phyloP scores from a whole-genome alignment of 2,329 filamentous ascomycete species.

The Diaporthe eres region DNA sequence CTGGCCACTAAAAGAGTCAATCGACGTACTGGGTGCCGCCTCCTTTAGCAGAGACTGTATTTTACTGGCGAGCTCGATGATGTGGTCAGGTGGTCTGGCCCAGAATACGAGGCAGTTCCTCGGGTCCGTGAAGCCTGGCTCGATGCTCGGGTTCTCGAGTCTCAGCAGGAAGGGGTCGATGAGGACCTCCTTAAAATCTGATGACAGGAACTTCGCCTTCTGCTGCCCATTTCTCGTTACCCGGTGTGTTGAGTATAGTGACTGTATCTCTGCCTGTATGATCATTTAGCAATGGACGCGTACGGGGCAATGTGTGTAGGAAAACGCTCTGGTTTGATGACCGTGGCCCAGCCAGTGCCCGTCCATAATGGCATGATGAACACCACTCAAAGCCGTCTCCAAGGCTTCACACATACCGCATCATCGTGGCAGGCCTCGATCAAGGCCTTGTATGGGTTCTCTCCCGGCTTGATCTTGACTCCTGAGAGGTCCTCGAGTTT shows the following conservation, averaged over 20 bases:
- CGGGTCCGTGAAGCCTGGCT: conserved; percentile 80
- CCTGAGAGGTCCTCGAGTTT: conserved; percentile 70
- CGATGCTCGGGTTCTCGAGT: conserved; percentile 73
- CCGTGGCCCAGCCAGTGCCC: background rate
- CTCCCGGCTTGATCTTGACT: conserved; percentile 62
- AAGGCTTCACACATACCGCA: conserved; percentile 66
- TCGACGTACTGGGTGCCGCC: conserved; percentile 77
- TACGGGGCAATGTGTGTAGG: background rate
- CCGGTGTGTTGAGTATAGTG: conserved; percentile 81
- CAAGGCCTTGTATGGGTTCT: conserved; percentile 84
- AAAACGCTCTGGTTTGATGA: background rate
- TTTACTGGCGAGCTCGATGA: conserved; percentile 76
- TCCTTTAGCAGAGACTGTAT: conserved; percentile 77
- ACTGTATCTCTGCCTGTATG: conserved; percentile 76
- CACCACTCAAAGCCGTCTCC: too few relatives aligned
- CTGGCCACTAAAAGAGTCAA: background rate
- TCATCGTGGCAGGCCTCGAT: conserved; percentile 77
- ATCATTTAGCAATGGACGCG: conserved; percentile 15
- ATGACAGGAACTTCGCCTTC: conserved; percentile 77
- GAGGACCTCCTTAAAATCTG: conserved; percentile 77
- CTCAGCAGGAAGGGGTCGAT: conserved; percentile 83
- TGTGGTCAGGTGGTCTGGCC: conserved; percentile 83
- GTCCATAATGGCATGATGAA: background rate
- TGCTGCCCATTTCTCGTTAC: conserved; percentile 82
- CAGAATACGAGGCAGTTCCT: conserved; percentile 90